Evolutionary conservation across 2,329 filamentous ascomycete genomes (phyloP), one percentile per base, ranked within the genome.

Genomic region (Emmonsia crescens): DNA sequence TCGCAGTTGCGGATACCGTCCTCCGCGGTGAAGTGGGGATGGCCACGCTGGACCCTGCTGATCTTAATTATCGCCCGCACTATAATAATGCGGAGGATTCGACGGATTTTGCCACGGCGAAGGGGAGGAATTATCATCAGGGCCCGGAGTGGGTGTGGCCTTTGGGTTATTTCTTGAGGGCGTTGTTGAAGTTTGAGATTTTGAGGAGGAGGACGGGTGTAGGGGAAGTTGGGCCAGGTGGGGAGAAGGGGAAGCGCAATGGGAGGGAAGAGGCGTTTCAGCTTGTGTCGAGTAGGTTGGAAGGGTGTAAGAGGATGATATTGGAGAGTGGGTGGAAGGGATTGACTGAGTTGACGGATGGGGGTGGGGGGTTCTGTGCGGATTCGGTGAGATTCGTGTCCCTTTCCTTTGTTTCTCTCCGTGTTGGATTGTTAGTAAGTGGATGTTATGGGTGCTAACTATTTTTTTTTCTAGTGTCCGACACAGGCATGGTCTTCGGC

Each of bases 121-220:
- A 97, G 76, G 94, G 94, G 57, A 83, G 94, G 61, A 99, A 97
- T 76, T 99, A 99, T 77, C 94, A 99, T 75, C 93, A 97, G 74
- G 94, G 94, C 4, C 95, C 94, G 0, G 94, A 99, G 74, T 99
- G 94, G 94, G 78, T 96, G 29, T 99, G 94, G 94, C 95, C 93
- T 0, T 93, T 91, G 0, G 94, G 94, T 4, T 99, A 91, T 79
- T 99, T 96, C 81, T 80, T 96, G 27, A 86, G 95, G 57, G 94
- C 94, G 0, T 79, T 99, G 66, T 82, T 99, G 65, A 89, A 91
- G 74, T 97, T 97, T 70, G 91, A 96, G 72, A 78, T 97, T 57
- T 82, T 83, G 78, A 82, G 91, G 36, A 82, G 91, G 36, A 83
- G 90, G 81, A 82, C 64, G 84, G 81, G 1, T 72, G 77, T 4